A percentile compares a stretch with the other conserved stretches of the same genome.
Evolutionary conservation across 2,329 filamentous ascomycete genomes (phyloP).

Genomic region (Fusarium napiforme): DNA sequence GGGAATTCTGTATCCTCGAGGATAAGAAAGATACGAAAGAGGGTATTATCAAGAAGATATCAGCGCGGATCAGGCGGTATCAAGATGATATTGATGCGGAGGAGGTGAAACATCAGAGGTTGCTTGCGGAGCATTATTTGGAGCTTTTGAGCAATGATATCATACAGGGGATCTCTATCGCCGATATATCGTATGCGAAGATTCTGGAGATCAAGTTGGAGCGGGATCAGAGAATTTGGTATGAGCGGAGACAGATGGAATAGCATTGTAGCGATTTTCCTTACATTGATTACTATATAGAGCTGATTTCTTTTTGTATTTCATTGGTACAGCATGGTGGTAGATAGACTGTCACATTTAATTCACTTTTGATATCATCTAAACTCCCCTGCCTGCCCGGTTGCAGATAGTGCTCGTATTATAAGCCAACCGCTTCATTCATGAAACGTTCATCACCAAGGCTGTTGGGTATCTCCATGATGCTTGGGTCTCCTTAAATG

Average conservation of each 20-base stretch:
- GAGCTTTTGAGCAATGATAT: slow-evolving; percentile 8
- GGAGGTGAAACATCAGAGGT: slow-evolving; percentile 1
- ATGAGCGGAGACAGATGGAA: not conserved
- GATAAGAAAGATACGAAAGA: slow-evolving; percentile 1
- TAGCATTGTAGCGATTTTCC: not conserved
- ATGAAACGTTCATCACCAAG: fast-evolving
- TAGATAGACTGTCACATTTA: not conserved
- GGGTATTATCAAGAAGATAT: not conserved
- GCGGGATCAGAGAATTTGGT: not conserved
- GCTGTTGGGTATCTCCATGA: fast-evolving
- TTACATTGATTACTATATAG: too few relatives aligned
- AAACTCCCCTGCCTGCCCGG: fast-evolving
- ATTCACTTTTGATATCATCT: not conserved
- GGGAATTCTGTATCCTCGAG: not conserved
- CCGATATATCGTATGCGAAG: slow-evolving; percentile 2
- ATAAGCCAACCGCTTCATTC: fast-evolving
- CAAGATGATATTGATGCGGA: slow-evolving; percentile 7
- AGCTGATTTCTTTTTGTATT: not conserved
- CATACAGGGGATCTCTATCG: not conserved
- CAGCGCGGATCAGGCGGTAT: not conserved
- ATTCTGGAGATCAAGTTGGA: slow-evolving; percentile 4
- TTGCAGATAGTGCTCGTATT: not conserved
- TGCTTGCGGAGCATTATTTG: slow-evolving; percentile 4
- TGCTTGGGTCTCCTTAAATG: not conserved
- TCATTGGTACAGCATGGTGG: too few relatives aligned